Base-by-base conservation (phyloP, 805 yeast species). In the Saturnispora silvae region DNA sequence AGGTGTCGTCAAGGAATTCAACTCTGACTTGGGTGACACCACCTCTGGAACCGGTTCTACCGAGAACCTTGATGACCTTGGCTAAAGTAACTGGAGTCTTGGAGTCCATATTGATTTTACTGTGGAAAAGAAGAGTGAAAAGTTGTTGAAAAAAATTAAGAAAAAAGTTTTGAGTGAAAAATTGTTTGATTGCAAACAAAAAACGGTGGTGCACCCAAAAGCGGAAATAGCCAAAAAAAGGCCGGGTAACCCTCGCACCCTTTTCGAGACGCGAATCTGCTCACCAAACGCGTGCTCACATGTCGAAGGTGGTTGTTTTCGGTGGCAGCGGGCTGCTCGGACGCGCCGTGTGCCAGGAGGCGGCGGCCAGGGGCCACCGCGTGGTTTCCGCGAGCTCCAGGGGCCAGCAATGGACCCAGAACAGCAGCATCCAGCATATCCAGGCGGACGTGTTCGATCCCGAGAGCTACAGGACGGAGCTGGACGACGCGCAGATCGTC, bases 41-140 rank as follows among this genome's bases (percentile, higher is more conserved):
- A 82, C 97, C 97, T 76, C 97, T 89, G 68, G 98, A 89, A 68
- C 98, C 98, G 81, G 98, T 89, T 75, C 98, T 89, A 70, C 97
- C 97, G 72, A 89, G 79, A 69, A 89, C 97, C 77, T 89, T 92
- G 73, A 85, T 85, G 66, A 89, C 98, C 79, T 89, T 89, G 68
- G 97, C 98, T 72, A 89, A 84, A 76, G 95, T 92, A 63, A 89
- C 96, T 67, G 95, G 95, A 70, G 84, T 77, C 71, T 78, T 73
- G 51, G 74, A 63, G 60, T 70, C 76, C 76, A 20, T 34, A 24
- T 35, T 18, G 22, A n/a, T n/a, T n/a, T n/a, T n/a, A n/a, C n/a
- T n/a, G n/a, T 11, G 28, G n/a, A n/a, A 11, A n/a, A 10, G 28
- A 25, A 11, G n/a, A 25, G 15, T 25, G 10, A 11, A 7, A 11